These are phyloP conservation scores for Vigna trinervia DNA, from an alignment of 306 rosid species.

Conservation along the genomic window DNA sequence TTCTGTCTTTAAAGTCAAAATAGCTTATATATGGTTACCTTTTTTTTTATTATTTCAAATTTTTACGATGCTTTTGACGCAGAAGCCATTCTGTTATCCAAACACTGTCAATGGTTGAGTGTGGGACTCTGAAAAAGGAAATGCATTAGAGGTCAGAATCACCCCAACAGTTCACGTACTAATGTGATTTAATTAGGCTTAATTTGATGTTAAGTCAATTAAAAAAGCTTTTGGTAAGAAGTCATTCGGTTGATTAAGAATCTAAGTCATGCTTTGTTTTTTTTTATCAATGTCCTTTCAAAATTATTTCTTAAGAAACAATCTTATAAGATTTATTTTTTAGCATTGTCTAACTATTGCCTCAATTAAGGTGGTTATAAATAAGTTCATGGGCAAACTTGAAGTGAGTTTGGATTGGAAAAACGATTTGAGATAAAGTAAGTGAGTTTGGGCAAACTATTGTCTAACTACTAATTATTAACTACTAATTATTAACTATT, in stretches of 20 bases:
- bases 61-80: not conserved
- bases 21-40: not conserved
- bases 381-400: no score
- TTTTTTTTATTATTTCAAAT: not conserved
- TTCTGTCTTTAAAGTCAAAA: not conserved
- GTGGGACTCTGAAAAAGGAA: not conserved
- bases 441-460: no score
- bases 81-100: not conserved
- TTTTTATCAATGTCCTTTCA: not conserved
- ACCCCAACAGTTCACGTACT: not conserved
- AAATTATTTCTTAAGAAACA: not conserved
- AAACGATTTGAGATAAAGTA: no score
- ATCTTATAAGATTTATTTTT: not conserved
- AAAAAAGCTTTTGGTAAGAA: not conserved
- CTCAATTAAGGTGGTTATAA: not conserved
- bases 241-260: not conserved
- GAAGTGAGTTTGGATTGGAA: no score
- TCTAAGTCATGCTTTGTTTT: not conserved
- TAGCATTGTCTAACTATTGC: not conserved
- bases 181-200: not conserved
- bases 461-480: no score
- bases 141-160: conserved; percentile 1
- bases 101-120: conserved; percentile 1
- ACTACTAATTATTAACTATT: no score
- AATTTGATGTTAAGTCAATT: not conserved